Evolutionary conservation across 805 yeast species (phyloP), one percentile per base, ranked within the genome.

Genomic region (Jamesozyma lodderae): DNA sequence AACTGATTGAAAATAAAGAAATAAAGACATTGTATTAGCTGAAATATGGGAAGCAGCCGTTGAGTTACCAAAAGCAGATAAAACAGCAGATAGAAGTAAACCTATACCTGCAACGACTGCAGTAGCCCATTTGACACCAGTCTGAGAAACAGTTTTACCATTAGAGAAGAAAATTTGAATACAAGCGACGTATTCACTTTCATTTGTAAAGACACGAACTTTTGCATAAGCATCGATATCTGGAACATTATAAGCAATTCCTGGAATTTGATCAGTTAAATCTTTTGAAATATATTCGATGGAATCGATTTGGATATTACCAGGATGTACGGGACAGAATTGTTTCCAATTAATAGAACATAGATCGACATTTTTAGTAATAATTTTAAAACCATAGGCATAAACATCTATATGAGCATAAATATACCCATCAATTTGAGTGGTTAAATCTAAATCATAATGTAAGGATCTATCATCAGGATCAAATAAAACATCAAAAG

Each of bases 61-160:
- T 7, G 95, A 82, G 59, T 82, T 83, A 41, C 95, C 96, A 58
- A 81, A 79, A 4, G 88, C 73, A 4, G 94, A 78, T 43, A 86
- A 67, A n/a, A 81, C 45, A 4, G 94, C 88, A n/a, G 94, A 83
- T 14, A 79, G 70, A 32, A 87, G 63, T 42, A 88, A 62, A n/a
- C 96, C 95, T 22, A 84, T 60, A 45, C 96, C 96, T 1, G 94
- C 86, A 51, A 87, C 68, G 16, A 81, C 79, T 1, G 96, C 96
- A 15, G 95, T 85, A 29, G 85, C 94, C 96, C 96, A 88, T 62
- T 83, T 81, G 41, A 81, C 87, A 47, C 83, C 83, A 2, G 73
- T 68, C 55, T 85, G 95, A 31, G 82, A 64, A 16, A 86, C 90
- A 2, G 94, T 79, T 51, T 79, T 82, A 26, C 88, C 86, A 55